phyloP scores from a whole-genome alignment of 140 eudicot genomes.

The Stevia rebaudiana region DNA sequence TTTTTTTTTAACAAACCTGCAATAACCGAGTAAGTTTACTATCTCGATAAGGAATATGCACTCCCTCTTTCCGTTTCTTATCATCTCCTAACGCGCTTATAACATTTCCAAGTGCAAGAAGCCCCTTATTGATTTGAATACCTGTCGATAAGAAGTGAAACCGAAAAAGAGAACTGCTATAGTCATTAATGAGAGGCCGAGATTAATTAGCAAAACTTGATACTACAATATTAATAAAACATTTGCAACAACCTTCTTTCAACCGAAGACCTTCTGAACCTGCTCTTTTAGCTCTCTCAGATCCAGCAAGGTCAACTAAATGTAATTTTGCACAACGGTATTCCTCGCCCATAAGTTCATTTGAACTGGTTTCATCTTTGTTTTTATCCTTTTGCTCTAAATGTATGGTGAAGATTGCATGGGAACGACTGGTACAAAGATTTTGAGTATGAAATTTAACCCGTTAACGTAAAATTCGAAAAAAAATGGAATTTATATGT shows the following conservation, averaged over 20 bases:
- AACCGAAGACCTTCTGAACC: slow-evolving; percentile 98
- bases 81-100: slow-evolving; percentile 99
- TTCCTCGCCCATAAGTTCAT: slow-evolving; percentile 69
- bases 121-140: slow-evolving; percentile 97
- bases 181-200: slow-evolving; percentile 26
- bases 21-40: slow-evolving; percentile 94
- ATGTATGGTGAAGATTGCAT: slow-evolving; percentile 93
- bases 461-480: slow-evolving; percentile 7
- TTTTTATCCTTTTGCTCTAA: slow-evolving; percentile 89
- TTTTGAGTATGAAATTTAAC: slow-evolving; percentile 3
- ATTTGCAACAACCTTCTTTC: slow-evolving; percentile 66
- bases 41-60: slow-evolving; percentile 93
- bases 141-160: slow-evolving; percentile 42
- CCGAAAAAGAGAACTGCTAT: slow-evolving; percentile 29
- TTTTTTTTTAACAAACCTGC: slow-evolving; percentile 51
- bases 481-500: slow-evolving; percentile 7
- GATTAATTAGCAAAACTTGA: neutral
- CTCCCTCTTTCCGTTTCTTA: slow-evolving; percentile 85
- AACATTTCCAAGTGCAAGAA: slow-evolving; percentile 96
- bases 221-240: neutral
- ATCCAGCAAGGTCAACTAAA: slow-evolving; percentile 98
- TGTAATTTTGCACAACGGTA: slow-evolving; percentile 92
- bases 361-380: slow-evolving; percentile 37
- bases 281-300: slow-evolving; percentile 97
- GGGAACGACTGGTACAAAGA: slow-evolving; percentile 73